Base-by-base conservation (phyloP, 768 basidiomycete genomes). In the Serendipita indica region DNA sequence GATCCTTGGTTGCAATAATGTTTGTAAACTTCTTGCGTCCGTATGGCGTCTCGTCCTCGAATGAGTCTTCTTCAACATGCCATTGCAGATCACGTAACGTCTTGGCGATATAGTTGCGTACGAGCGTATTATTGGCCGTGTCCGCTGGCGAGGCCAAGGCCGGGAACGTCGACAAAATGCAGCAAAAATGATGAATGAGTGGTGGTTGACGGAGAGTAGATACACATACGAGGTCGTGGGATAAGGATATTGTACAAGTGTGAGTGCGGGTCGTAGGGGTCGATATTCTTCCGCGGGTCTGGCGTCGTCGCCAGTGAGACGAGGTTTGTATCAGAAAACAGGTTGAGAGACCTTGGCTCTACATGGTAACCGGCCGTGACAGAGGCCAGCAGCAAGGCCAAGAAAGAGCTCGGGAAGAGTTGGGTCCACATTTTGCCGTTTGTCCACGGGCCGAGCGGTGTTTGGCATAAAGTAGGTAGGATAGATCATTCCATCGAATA, bases 1-100 rank as follows among this genome's bases (percentile, higher is more conserved):
- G 87, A 67, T 97, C 86, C 68, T 96, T 96, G 10, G 96, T 98
- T 32, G 91, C 94, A 63, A 98, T 84, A 54, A 98, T 75, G 71
- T 99, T 99, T 13, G 81, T 83, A 68, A 99, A 94, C 35, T 73
- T 72, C 64, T 80, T 88, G 32, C 67, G 65, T 3, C 94, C 96
- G 62, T 86, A 79, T 0, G 96, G 96, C 1, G 96, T 98, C 16
- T 71, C 66, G 54, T 75, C 84, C 3, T 73, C 79, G 72, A 98
- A 98, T 22, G 75, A 72, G 65, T 96, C 92, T 65, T 83, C 78
- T 66, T 96, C 90, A 54, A 92, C 71, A 61, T 92, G 80, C 94
- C 94, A 98, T 16, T 86, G 77, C 52, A 94, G 72, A 16, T 74
- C 73, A 65, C 77, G 77, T 63, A 97, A 72, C 0, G 80, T 80